Conservation (phyloP, 805 yeast genomes). For the Barnettozyma siamensis region DNA sequence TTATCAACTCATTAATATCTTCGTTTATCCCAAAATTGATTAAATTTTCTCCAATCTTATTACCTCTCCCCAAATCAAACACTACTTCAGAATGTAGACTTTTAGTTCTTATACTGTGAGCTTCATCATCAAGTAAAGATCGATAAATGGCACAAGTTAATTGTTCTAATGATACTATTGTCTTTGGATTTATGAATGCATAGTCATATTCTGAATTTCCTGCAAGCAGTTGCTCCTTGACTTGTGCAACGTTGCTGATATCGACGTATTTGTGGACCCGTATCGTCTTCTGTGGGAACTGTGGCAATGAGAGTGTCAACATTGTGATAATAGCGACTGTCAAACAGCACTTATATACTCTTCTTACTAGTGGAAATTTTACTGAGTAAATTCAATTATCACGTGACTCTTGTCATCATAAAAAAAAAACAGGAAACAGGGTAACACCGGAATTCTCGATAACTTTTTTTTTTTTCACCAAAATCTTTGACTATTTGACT, state of each 20-base stretch:
- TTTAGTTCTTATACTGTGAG: constrained; percentile 51
- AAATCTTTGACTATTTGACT: no score
- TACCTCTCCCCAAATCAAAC: constrained; percentile 61
- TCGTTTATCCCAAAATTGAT: constrained; percentile 64
- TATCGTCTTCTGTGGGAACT: constrained; percentile 35
- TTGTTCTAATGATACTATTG: constrained; percentile 57
- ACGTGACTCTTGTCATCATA: background rate
- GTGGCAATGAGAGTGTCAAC: constrained; percentile 34
- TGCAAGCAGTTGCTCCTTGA: constrained; percentile 39
- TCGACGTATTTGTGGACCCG: constrained; percentile 39
- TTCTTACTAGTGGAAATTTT: no score
- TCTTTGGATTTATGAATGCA: constrained; percentile 59
- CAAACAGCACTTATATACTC: no score
- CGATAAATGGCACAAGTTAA: constrained; percentile 54
- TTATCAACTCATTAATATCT: constrained; percentile 39
- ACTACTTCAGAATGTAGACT: constrained; percentile 68
- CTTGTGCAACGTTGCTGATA: constrained; percentile 38
- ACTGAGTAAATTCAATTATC: no score
- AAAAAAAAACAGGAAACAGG: no score
- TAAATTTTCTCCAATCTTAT: constrained; percentile 67
- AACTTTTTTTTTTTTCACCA: background rate
- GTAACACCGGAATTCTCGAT: background rate
- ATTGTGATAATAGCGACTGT: no score
- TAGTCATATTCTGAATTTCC: constrained; percentile 47
- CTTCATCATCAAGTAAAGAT: constrained; percentile 46